Evolutionary conservation across 1,139 yeast species (phyloP), one percentile per base, ranked within the genome.

Genomic region (Arxiozyma slooffiae): DNA sequence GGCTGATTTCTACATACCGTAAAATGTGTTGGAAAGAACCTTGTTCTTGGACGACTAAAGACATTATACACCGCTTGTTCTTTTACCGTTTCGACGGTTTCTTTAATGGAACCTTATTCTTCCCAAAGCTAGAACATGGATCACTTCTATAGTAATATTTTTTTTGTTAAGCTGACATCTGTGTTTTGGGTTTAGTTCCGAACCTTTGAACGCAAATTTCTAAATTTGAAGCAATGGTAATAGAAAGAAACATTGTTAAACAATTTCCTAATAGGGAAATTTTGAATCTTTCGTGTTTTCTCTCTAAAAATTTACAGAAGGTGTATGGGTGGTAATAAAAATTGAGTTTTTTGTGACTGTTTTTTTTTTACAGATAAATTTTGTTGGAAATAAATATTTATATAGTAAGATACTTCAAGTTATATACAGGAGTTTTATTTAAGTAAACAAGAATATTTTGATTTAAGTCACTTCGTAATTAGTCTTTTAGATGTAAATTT

Each of bases 11-110:
- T 16, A 11, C 36, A 30, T 30, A 41, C 24, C 97, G 98, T 81
- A 92, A 88, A 81, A 92, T 94, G 95, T 94, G 98, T 82, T 94
- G 98, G 96, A 94, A 92, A 75, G 94, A 86, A 78, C 96, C 96
- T 81, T 87, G 85, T 82, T 92, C 97, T 79, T 87, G 94, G 78
- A 90, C 94, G 79, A 88, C 96, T 84, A 90, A 85, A 76, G 95
- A 84, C 95, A 85, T 85, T 71, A 76, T 81, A 47, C 49, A 38
- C 41, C 48, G 7, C 44, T 40, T 22, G 14, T 40, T 40, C 34
- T 22, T 17, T 23, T 40, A 40, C 9, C 26, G 43, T 23, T 40
- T 40, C 43, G 43, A 40, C 43, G 36, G 14, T 40, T 40, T 40
- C 34, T 30, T 40, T 40, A 40, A 40, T 40, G n/a, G 9, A 40